These are phyloP conservation scores for Corinectria fuckeliana DNA, from an alignment of 2,329 filamentous ascomycete species.

Conservation along the genomic window DNA sequence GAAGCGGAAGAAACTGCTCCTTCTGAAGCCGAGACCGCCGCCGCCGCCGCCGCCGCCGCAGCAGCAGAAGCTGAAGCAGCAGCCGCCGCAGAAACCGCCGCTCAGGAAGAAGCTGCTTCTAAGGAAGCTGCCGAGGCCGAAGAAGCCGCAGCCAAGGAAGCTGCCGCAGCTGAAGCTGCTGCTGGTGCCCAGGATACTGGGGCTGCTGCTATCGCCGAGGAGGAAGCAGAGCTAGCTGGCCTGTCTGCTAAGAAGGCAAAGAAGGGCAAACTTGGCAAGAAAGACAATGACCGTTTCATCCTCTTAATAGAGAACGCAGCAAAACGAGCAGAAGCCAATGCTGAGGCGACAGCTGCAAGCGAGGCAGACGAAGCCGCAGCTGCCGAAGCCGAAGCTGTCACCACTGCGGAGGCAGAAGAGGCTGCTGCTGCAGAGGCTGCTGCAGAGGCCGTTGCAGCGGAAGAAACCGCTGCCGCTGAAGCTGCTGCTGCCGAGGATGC, in stretches of 20 bases:
- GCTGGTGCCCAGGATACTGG: conserved; percentile 49
- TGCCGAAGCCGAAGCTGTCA: conserved; percentile 15
- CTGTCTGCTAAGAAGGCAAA: conserved; percentile 46
- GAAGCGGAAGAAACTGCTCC: conserved; percentile 20
- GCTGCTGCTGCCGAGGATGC: not conserved
- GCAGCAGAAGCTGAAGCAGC: conserved; percentile 19
- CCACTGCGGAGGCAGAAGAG: not conserved
- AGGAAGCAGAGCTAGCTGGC: conserved; percentile 36
- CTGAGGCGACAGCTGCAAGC: conserved; percentile 5
- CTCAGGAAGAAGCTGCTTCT: conserved; percentile 23
- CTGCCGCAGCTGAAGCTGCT: conserved; percentile 43
- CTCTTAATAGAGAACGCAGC: conserved; percentile 31
- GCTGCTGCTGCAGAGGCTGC: conserved; percentile 14
- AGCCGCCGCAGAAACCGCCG: conserved; percentile 19
- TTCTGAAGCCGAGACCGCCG: not conserved
- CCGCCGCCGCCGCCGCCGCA: conserved; percentile 26
- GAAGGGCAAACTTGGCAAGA: conserved; percentile 38
- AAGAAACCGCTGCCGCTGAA: conserved; percentile 20
- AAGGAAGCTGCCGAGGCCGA: conserved; percentile 44
- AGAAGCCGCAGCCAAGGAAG: conserved; percentile 5
- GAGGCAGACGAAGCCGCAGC: conserved; percentile 28
- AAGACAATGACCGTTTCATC: conserved; percentile 40
- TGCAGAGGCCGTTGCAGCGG: conserved; percentile 20
- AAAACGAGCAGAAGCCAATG: conserved; percentile 23
- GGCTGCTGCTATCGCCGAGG: conserved; percentile 24